phyloP scores from a whole-genome alignment of 2,329 filamentous ascomycete species.

The Chaetomium strumarium region DNA sequence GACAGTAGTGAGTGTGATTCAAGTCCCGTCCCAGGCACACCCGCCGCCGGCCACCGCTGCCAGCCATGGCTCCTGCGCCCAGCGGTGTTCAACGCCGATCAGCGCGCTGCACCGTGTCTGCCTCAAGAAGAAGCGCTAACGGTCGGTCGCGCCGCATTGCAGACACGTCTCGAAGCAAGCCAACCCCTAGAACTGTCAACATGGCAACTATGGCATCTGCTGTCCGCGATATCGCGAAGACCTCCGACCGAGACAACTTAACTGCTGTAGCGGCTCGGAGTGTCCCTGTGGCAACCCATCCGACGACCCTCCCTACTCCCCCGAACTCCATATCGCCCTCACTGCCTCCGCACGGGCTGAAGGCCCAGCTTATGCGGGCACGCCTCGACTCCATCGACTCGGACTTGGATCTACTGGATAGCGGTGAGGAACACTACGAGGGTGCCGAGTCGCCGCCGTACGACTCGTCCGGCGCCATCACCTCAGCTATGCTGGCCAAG shows the following conservation, averaged over 20 bases:
- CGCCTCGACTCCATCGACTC: slow-evolving; percentile 67
- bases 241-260: slow-evolving; percentile 63
- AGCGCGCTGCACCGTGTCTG: slow-evolving; percentile 23
- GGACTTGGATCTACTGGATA: slow-evolving; percentile 78
- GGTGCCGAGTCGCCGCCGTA: slow-evolving; percentile 43
- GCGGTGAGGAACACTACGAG: slow-evolving; percentile 39
- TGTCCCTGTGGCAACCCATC: slow-evolving; percentile 57
- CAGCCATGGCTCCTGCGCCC: slow-evolving; percentile 4
- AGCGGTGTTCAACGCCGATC: slow-evolving; percentile 14
- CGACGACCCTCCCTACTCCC: slow-evolving; percentile 80
- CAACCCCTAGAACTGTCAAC: slow-evolving; percentile 35
- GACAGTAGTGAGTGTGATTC: slow-evolving; percentile 26
- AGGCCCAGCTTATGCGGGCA: slow-evolving; percentile 57
- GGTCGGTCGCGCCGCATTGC: slow-evolving; percentile 25
- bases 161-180: slow-evolving; percentile 44
- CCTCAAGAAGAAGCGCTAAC: slow-evolving; percentile 25
- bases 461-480: slow-evolving; percentile 78
- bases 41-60: not conserved
- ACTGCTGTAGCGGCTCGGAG: slow-evolving; percentile 64
- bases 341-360: slow-evolving; percentile 74
- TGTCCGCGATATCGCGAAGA: slow-evolving; percentile 62
- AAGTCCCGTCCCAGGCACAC: slow-evolving; percentile 20
- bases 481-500: slow-evolving; percentile 76
- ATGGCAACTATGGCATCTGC: slow-evolving; percentile 62
- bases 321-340: slow-evolving; percentile 92